phyloP scores from a whole-genome alignment of 2,329 filamentous ascomycete species.

The Neofusicoccum sp. region DNA sequence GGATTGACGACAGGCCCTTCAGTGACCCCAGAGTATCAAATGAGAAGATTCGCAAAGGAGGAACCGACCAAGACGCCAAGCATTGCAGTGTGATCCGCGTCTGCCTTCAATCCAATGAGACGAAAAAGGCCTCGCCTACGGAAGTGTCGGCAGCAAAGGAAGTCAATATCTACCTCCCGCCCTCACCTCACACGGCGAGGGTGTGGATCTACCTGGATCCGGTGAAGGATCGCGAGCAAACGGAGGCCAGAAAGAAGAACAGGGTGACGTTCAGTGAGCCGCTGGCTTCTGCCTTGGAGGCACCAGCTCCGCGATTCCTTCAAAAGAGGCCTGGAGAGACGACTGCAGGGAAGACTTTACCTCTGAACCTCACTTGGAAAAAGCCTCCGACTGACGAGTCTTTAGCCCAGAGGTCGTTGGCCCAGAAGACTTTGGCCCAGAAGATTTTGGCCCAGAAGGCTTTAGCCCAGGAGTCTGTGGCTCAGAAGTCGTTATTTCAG shows the following conservation, averaged over 20 bases:
- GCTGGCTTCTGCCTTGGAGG: neutral
- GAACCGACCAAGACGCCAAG: neutral
- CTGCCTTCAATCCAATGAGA: neutral
- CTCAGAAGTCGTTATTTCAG: too few relatives aligned
- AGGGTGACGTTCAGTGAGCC: neutral
- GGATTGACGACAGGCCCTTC: constrained; percentile 6
- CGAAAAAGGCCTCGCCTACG: neutral
- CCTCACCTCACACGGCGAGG: neutral
- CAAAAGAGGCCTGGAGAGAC: too few relatives aligned
- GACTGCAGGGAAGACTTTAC: too few relatives aligned
- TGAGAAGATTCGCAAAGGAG: neutral
- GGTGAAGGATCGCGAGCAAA: neutral
- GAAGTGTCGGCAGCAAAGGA: neutral
- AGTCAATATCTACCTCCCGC: constrained; percentile 1
- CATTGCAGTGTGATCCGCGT: constrained; percentile 4
- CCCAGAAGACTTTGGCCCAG: too few relatives aligned
- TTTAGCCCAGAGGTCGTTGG: too few relatives aligned
- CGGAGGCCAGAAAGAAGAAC: neutral
- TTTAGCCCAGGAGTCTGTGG: too few relatives aligned
- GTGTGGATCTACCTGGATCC: constrained; percentile 11
- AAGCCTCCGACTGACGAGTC: too few relatives aligned
- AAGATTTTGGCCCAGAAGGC: too few relatives aligned
- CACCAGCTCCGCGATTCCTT: too few relatives aligned
- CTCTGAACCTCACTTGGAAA: too few relatives aligned
- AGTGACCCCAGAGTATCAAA: neutral